Evolutionary conservation across 805 yeast genomes (phyloP).

Genomic region (Saccharomycopsis guyanensis): DNA sequence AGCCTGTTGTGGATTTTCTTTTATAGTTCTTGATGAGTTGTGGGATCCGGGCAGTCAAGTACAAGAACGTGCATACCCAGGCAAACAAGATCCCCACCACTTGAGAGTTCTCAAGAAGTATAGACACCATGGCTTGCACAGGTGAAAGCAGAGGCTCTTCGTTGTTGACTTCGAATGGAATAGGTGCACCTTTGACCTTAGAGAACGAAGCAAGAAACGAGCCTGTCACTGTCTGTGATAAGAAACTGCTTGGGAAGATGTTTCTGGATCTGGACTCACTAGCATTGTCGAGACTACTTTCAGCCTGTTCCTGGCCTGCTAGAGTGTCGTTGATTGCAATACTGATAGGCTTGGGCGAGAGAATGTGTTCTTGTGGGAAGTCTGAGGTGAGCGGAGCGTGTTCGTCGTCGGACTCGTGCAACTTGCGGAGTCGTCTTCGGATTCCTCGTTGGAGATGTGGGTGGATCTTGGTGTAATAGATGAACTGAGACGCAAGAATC

Average conservation of each 20-base stretch:
- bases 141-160: not conserved
- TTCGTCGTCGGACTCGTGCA: constrained; percentile 19
- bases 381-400: not conserved
- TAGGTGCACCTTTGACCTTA: constrained; percentile 17
- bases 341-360: constrained; percentile 5
- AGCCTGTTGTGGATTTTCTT: constrained; percentile 80
- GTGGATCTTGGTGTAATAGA: constrained; percentile 50
- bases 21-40: constrained; percentile 71
- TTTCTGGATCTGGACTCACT: not conserved
- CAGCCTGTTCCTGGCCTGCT: not conserved
- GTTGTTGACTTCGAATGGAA: not conserved
- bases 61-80: constrained; percentile 73
- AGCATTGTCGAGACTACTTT: not conserved
- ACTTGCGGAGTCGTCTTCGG: constrained; percentile 1
- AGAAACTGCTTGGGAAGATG: constrained; percentile 6
- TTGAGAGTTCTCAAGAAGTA: constrained; percentile 11
- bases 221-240: constrained; percentile 19
- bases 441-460: constrained; percentile 24
- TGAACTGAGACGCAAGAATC: constrained; percentile 60
- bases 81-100: constrained; percentile 47
- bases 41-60: constrained; percentile 76
- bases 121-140: not conserved
- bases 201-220: constrained; percentile 19
- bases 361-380: constrained; percentile 18
- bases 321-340: not conserved